These are phyloP conservation scores for Wickerhamomyces sydowiorum DNA, from an alignment of 805 yeast genomes.

Conservation along the genomic window DNA sequence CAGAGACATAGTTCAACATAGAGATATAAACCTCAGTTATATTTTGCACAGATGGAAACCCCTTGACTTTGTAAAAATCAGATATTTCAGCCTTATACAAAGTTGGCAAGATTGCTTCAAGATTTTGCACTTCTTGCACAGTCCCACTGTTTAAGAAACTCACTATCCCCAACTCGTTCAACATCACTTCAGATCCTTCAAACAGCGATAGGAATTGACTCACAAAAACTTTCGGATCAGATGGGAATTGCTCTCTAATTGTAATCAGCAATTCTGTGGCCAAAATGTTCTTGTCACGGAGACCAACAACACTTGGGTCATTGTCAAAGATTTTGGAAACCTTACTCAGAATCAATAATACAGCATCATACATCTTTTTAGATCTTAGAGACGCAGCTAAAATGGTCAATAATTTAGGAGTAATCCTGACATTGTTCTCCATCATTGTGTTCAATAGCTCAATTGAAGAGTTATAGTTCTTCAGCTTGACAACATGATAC, in stretches of 20 bases:
- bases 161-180: conserved; percentile 14
- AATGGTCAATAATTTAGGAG: conserved; percentile 12
- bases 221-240: conserved; percentile 13
- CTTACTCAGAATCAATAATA: conserved; percentile 9
- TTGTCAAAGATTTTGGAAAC: conserved; percentile 11
- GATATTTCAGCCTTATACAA: conserved; percentile 4
- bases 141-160: conserved; percentile 8
- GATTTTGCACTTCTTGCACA: neutral
- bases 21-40: conserved; percentile 14
- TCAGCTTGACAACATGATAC: conserved; percentile 10
- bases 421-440: conserved; percentile 5
- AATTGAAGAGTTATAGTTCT: conserved; percentile 10
- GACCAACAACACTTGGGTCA: neutral
- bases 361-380: conserved; percentile 14
- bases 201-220: conserved; percentile 18
- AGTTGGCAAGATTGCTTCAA: neutral
- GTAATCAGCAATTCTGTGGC: conserved; percentile 13
- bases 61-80: conserved; percentile 6
- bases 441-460: conserved; percentile 10
- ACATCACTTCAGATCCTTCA: conserved; percentile 5
- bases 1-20: conserved; percentile 7
- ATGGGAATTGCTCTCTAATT: conserved; percentile 13
- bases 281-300: conserved; percentile 2
- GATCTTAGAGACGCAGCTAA: conserved; percentile 13
- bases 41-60: conserved; percentile 8